Base-by-base conservation (phyloP, 1,284 basidiomycete species). In the Wolfiporia cocos region DNA sequence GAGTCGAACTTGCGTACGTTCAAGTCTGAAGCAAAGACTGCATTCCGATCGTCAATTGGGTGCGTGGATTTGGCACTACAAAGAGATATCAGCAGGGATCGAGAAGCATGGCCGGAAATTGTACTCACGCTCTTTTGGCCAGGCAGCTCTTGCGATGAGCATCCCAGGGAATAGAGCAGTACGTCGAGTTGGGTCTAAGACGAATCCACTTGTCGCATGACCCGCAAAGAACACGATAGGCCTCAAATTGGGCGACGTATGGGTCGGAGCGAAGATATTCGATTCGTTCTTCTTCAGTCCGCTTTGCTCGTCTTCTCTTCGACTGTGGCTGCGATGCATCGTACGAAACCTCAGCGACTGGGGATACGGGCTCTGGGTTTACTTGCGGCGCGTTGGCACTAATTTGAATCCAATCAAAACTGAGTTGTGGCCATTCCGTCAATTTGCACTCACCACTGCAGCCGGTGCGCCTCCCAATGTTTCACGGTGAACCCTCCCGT, bases 111-210 rank as follows among this genome's bases (percentile, higher is more conserved):
- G n/a, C 37, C 28, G 36, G 20, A 18, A 24, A 39, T 3, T 14
- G 28, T 37, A 57, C 70, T 58, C 49, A 82, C 80, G 75, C 71
- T 59, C 81, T 81, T 63, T 83, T 86, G 2, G 81, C 76, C 37
- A 88, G 63, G 59, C 84, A 87, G 55, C 81, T 84, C 63, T 76
- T 77, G 40, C 84, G 67, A 55, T 88, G 85, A 9, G 82, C 85
- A 53, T 87, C 85, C 85, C 86, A 88, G 0, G 85, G 85, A 44
- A 87, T 86, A n/a, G 78, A 81, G 58, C 85, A 88, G 54, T 86
- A 88, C 0, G 85, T 86, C 41, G 83, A 86, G 58, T 88, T 88
- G 32, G 84, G 84, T 12, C 85, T 71, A 15, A 88, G 67, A 26
- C 85, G 73, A 50, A 88, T 87, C 85, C 85, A 88, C 57, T 86